Percentiles rank a stretch among this genome's conserved stretches.
phyloP scores from a whole-genome alignment of 108 stramenopile species.

The Phaeodactylum tricornutum region DNA sequence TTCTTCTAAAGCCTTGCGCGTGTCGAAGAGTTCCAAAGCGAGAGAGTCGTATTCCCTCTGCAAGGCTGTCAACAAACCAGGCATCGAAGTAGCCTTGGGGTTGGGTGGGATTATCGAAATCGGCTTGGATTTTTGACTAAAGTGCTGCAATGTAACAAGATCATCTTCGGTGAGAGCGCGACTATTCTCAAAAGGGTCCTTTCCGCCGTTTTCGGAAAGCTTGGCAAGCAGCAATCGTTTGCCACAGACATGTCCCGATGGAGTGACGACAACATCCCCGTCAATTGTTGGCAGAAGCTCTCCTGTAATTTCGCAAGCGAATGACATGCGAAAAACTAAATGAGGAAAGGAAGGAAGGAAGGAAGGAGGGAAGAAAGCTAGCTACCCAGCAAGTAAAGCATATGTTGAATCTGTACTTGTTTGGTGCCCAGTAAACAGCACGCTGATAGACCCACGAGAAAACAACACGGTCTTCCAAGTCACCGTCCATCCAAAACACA shows the following conservation, averaged over 20 bases:
- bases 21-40: slow-evolving; percentile 81
- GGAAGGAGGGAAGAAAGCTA: too few species aligned
- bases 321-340: too few species aligned
- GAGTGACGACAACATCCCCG: slow-evolving; percentile 61
- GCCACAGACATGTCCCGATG: slow-evolving; percentile 66
- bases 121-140: slow-evolving; percentile 26
- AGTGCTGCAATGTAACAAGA: slow-evolving; percentile 29
- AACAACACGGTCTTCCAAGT: too few species aligned
- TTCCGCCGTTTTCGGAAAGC: slow-evolving; percentile 63
- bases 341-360: too few species aligned
- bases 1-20: slow-evolving; percentile 71
- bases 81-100: slow-evolving; percentile 32
- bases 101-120: slow-evolving; percentile 3
- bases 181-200: slow-evolving; percentile 59
- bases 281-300: slow-evolving; percentile 21
- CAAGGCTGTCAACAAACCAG: slow-evolving; percentile 43
- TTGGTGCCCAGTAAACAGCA: too few species aligned
- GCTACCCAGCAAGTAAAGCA: too few species aligned
- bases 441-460: too few species aligned
- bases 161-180: slow-evolving; percentile 50
- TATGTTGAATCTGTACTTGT: too few species aligned
- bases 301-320: slow-evolving; percentile 61
- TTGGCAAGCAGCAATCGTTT: slow-evolving; percentile 54
- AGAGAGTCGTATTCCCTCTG: slow-evolving; percentile 84
- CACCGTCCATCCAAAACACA: too few species aligned